Evolutionary conservation across 371 early-diverging fungal species (phyloP).

Genomic region (Mucor irregularis): DNA sequence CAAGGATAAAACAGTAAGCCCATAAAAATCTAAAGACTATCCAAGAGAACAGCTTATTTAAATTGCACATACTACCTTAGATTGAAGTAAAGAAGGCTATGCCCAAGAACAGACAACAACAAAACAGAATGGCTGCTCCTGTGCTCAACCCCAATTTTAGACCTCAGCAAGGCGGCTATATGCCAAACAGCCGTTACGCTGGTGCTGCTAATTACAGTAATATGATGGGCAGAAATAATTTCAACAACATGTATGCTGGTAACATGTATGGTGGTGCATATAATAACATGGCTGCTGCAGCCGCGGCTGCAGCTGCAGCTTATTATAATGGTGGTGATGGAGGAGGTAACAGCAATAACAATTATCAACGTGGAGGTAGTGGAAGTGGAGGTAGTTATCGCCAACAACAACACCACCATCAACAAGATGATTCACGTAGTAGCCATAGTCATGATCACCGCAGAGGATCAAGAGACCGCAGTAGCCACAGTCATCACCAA

Average conservation of each 20-base stretch:
- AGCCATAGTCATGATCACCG: conserved; percentile 13
- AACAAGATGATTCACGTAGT: conserved; percentile 6
- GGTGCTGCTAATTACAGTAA: conserved; percentile 27
- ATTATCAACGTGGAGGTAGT: too few relatives aligned
- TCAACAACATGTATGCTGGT: conserved; percentile 25
- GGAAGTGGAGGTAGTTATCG: neutral
- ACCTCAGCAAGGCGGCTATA: conserved; percentile 33
- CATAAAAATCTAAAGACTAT: neutral
- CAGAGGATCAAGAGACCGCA: conserved; percentile 15
- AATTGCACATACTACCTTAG: conserved; percentile 29
- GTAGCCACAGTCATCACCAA: too few relatives aligned
- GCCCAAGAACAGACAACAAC: conserved; percentile 51
- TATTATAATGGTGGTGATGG: conserved; percentile 13
- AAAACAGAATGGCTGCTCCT: neutral
- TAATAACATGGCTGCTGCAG: conserved; percentile 32
- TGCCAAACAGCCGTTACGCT: conserved; percentile 48
- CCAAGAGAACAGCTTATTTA: too few relatives aligned
- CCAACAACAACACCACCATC: conserved; percentile 7
- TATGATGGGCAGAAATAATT: conserved; percentile 25
- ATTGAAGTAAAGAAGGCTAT: conserved; percentile 69
- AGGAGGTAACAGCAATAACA: conserved; percentile 5
- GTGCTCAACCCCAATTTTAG: conserved; percentile 30
- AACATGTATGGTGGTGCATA: conserved; percentile 29
- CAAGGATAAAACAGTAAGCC: conserved; percentile 57
- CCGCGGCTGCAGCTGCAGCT: conserved; percentile 11